phyloP scores from a whole-genome alignment of 768 basidiomycete genomes.

The Ramaria rubella region DNA sequence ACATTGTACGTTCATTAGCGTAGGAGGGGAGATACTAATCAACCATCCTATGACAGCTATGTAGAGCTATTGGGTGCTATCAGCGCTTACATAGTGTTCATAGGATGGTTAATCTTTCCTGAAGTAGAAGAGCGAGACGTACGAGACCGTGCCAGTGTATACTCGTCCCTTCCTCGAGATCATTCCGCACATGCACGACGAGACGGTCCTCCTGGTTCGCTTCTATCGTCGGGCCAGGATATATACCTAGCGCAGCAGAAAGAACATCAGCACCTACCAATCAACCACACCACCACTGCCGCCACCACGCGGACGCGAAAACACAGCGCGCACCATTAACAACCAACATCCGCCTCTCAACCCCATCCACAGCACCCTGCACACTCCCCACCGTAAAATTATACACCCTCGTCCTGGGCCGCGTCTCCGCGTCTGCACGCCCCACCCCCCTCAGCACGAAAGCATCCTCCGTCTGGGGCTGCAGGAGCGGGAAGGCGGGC shows the following conservation, averaged over 20 bases:
- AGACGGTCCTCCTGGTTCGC: conserved; percentile 32
- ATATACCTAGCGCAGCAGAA: conserved; percentile 17
- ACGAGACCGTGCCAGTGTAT: conserved; percentile 33
- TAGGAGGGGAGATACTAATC: too few relatives aligned
- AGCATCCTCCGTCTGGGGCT: not conserved
- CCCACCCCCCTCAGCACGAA: too few relatives aligned
- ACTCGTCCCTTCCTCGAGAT: conserved; percentile 27
- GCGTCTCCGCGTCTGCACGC: not conserved
- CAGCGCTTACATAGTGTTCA: too few relatives aligned
- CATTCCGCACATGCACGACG: conserved; percentile 31
- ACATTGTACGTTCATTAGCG: too few relatives aligned
- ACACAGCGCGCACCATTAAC: conserved; percentile 44
- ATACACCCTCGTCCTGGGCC: conserved; percentile 36
- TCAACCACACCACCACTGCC: too few relatives aligned
- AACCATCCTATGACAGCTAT: too few relatives aligned
- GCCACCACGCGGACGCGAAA: too few relatives aligned
- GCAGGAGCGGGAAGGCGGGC: not conserved
- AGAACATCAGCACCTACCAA: not conserved
- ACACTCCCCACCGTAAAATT: conserved; percentile 37
- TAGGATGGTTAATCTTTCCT: not conserved
- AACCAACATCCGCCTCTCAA: conserved; percentile 37
- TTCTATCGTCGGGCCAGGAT: conserved; percentile 34
- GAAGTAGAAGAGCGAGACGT: conserved; percentile 6
- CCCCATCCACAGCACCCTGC: conserved; percentile 36
- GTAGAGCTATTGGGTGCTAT: too few relatives aligned